Evolutionary conservation across 75 land plant species (phyloP).

Genomic region (Sequoia sempervirens): DNA sequence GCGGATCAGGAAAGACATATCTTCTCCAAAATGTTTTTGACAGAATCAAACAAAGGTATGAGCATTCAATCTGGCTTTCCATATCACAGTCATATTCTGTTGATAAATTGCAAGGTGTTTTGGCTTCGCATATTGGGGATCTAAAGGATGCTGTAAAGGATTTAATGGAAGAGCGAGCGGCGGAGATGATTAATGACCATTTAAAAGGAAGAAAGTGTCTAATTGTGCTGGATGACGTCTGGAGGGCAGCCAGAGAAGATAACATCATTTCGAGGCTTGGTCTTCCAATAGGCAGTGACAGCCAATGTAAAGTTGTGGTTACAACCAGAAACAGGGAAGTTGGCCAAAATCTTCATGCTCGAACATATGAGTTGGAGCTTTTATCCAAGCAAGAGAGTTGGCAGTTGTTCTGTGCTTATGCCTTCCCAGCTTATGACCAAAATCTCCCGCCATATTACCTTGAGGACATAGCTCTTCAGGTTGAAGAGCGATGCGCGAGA

Average conservation of each 20-base stretch:
- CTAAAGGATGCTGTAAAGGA: neutral
- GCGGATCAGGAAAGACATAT: neutral
- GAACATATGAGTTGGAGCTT: neutral
- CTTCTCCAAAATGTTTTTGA: neutral
- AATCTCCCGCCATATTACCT: neutral
- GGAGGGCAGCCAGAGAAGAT: neutral
- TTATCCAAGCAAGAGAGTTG: neutral
- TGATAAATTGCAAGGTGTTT: neutral
- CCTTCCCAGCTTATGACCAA: neutral
- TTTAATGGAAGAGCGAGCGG: neutral
- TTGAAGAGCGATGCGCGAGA: neutral
- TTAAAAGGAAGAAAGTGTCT: neutral
- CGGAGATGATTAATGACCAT: neutral
- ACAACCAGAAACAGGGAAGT: neutral
- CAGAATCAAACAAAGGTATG: neutral
- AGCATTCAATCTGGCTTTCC: neutral
- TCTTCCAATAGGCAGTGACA: neutral
- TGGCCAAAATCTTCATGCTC: neutral
- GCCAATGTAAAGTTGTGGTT: neutral
- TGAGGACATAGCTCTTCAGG: neutral
- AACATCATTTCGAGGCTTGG: neutral
- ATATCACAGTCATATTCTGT: neutral
- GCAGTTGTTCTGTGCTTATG: neutral
- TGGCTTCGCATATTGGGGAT: neutral
- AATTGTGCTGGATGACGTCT: neutral